Base-by-base conservation (phyloP, 805 yeast genomes). In the Vanderwaltozyma tropicalis region DNA sequence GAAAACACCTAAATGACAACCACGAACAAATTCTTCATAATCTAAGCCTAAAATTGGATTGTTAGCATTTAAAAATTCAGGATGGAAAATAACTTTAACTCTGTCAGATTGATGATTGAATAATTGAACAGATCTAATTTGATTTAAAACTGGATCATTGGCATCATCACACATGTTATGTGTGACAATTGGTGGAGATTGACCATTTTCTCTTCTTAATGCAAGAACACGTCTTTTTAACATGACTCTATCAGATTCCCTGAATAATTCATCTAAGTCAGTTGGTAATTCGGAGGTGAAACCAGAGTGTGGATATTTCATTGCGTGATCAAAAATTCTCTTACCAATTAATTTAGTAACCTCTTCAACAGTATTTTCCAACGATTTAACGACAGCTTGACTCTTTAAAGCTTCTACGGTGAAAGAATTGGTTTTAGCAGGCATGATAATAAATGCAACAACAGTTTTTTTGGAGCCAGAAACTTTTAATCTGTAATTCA, bases 361-460 rank as follows among this genome's bases (percentile, higher is more conserved):
- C 56, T 87, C 96, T 47, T 74, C 74, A 40, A 89, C 88, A 9
- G 96, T 82, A 51, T 72, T 77, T 57, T 88, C 96, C 50, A 89
- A 72, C 38, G 95, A 94, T 58, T 81, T 81, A 48, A 88, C 81
- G 32, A 88, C 96, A 1, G 97, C 96, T 64, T 92, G 98, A 32
- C 96, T 95, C 64, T 81, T 84, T 50, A 89, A 72, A 5, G 97
- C 92, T 59, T 89, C 97, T 24, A 87, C 94, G 2, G 97, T 92
- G 62, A 86, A 89, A 0, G 96, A 88, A 52, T 83, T 80, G 40
- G 94, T 88, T 36, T 79, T 76, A 14, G 96, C 97, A 3, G 98
- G 98, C 97, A 92, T 92, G 62, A 89, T 89, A 53, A 89, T 86
- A 57, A 89, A 89, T 10, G 97, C 97, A 31, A 89, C 96, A 16